Conservation (phyloP, 1,139 yeast species). For the Lipomyces yarrowii region DNA sequence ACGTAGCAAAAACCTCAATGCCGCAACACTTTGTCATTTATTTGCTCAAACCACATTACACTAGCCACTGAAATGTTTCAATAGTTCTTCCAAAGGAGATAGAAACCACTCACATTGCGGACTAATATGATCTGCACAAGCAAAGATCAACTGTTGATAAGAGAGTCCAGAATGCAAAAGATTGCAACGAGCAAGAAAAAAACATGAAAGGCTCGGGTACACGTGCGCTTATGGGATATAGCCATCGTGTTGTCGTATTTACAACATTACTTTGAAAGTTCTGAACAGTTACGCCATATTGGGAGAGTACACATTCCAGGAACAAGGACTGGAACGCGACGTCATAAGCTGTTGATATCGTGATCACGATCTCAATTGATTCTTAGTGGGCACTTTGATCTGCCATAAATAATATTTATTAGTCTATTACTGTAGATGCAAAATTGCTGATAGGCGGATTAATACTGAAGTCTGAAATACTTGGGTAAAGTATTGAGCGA, state of each 20-base stretch:
- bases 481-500: background rate
- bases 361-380: background rate
- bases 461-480: background rate
- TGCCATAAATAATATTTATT: too few relatives aligned
- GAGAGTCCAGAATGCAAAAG: conserved; percentile 2
- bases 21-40: background rate
- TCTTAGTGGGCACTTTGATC: background rate
- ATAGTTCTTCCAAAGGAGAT: background rate
- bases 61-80: background rate
- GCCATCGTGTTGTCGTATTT: background rate
- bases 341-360: background rate
- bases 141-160: background rate
- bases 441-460: too few relatives aligned
- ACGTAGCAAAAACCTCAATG: background rate
- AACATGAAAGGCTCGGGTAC: background rate
- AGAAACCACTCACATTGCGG: conserved; percentile 1
- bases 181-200: conserved; percentile 10
- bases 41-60: background rate
- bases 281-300: background rate
- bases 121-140: background rate
- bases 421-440: background rate
- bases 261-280: background rate
- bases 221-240: background rate
- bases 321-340: background rate
- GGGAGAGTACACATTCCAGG: background rate